phyloP scores from a whole-genome alignment of 2,329 filamentous ascomycete genomes.

The Fusarium guadeloupense region DNA sequence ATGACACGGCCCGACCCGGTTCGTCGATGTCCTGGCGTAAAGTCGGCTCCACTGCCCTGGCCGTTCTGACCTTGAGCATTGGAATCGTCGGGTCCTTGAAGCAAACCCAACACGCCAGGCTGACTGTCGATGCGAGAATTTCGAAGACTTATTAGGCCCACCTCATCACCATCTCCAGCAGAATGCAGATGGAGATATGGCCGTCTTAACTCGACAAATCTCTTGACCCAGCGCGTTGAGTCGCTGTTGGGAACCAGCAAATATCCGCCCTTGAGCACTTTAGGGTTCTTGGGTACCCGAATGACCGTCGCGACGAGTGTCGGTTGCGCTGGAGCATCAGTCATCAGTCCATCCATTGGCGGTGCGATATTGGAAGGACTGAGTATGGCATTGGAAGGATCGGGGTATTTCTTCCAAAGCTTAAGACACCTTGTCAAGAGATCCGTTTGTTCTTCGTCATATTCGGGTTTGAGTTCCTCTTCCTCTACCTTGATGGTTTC shows the following conservation, averaged over 20 bases:
- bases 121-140: constrained; percentile 93
- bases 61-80: constrained; percentile 47
- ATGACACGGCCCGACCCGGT: constrained; percentile 62
- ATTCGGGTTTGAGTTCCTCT: constrained; percentile 50
- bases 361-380: constrained; percentile 72
- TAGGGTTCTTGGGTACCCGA: constrained; percentile 80
- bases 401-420: constrained; percentile 71
- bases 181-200: constrained; percentile 94
- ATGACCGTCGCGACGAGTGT: constrained; percentile 80
- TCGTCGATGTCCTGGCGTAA: constrained; percentile 58
- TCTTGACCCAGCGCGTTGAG: constrained; percentile 85
- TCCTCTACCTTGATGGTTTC: constrained; percentile 40
- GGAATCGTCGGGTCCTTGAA: constrained; percentile 62
- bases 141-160: constrained; percentile 86
- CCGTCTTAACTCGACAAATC: constrained; percentile 89
- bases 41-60: constrained; percentile 47
- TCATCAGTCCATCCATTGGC: constrained; percentile 68
- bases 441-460: constrained; percentile 56
- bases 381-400: constrained; percentile 65
- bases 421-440: constrained; percentile 66
- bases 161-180: constrained; percentile 85
- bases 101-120: constrained; percentile 82
- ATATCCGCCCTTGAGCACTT: constrained; percentile 85
- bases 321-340: constrained; percentile 61
- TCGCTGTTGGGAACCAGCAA: constrained; percentile 85